Percentiles rank a stretch among this genome's conserved stretches.
Conservation (phyloP, 1,284 basidiomycete species). For the Sphagnurus paluster region DNA sequence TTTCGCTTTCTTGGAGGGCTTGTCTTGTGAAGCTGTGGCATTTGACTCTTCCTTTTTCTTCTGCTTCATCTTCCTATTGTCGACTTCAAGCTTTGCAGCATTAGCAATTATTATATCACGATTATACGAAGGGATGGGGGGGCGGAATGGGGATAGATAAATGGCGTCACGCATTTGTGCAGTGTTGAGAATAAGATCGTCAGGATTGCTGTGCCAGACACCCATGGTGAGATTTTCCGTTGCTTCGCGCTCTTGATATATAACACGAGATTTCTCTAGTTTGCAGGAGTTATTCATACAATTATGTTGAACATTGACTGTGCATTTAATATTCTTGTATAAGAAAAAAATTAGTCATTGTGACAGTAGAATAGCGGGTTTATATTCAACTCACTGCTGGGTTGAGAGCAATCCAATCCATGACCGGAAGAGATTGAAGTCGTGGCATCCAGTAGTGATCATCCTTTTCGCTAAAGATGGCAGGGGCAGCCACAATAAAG, state of each 20-base stretch:
- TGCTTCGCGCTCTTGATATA: slow-evolving; percentile 4
- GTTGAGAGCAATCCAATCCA: background rate
- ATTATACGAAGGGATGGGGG: background rate
- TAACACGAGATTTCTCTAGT: background rate
- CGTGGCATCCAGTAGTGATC: background rate
- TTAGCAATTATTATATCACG: background rate
- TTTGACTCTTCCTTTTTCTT: background rate
- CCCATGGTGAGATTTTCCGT: background rate
- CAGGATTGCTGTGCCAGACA: background rate
- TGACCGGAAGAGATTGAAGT: background rate
- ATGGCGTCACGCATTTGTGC: background rate
- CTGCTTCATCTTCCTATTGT: background rate
- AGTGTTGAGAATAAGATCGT: too few relatives aligned
- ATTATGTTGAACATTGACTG: slow-evolving; percentile 4
- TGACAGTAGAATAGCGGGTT: background rate
- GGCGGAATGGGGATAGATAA: background rate
- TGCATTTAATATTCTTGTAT: background rate
- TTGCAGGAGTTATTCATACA: background rate
- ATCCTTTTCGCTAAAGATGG: background rate
- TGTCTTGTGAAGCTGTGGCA: background rate
- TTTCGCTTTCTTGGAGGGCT: too few relatives aligned
- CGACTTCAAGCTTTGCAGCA: background rate
- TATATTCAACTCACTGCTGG: background rate
- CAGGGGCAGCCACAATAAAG: background rate
- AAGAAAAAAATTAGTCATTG: background rate